phyloP scores from a whole-genome alignment of 805 yeast genomes.

The Teunomyces pallodes region DNA sequence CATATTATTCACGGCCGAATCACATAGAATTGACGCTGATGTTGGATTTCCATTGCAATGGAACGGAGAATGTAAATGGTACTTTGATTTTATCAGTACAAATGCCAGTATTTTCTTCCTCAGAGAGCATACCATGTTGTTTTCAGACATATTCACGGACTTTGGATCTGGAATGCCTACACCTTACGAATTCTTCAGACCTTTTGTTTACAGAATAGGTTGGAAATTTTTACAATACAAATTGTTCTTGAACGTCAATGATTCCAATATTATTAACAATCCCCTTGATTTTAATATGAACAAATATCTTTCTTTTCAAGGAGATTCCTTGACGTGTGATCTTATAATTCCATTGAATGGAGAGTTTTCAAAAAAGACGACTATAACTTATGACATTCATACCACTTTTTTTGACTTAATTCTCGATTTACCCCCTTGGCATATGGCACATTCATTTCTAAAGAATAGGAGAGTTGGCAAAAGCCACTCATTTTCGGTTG shows the following conservation, averaged over 20 bases:
- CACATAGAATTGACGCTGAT: slow-evolving; percentile 52
- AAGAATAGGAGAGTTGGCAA: slow-evolving; percentile 60
- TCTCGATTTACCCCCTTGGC: slow-evolving; percentile 88
- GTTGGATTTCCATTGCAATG: slow-evolving; percentile 74
- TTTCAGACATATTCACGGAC: slow-evolving; percentile 73
- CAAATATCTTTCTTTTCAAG: slow-evolving; percentile 69
- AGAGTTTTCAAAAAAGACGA: slow-evolving; percentile 49
- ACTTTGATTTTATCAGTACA: slow-evolving; percentile 49
- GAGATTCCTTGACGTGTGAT: slow-evolving; percentile 49
- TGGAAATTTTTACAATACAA: slow-evolving; percentile 60
- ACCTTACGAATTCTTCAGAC: slow-evolving; percentile 75
- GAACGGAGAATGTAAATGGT: slow-evolving; percentile 79
- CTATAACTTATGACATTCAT: slow-evolving; percentile 46
- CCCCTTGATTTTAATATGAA: slow-evolving; percentile 84
- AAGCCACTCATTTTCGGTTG: slow-evolving; percentile 56
- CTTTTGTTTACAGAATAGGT: slow-evolving; percentile 57
- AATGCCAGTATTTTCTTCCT: slow-evolving; percentile 62
- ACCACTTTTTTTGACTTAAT: slow-evolving; percentile 63
- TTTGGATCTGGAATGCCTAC: slow-evolving; percentile 70
- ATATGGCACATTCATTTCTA: slow-evolving; percentile 73
- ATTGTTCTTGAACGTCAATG: slow-evolving; percentile 77
- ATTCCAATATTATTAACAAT: slow-evolving; percentile 81
- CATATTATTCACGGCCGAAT: slow-evolving; percentile 60
- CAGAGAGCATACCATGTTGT: slow-evolving; percentile 75
- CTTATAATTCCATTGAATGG: slow-evolving; percentile 59